phyloP scores from a whole-genome alignment of 2,329 filamentous ascomycete species.

The Bipolaris cookei region DNA sequence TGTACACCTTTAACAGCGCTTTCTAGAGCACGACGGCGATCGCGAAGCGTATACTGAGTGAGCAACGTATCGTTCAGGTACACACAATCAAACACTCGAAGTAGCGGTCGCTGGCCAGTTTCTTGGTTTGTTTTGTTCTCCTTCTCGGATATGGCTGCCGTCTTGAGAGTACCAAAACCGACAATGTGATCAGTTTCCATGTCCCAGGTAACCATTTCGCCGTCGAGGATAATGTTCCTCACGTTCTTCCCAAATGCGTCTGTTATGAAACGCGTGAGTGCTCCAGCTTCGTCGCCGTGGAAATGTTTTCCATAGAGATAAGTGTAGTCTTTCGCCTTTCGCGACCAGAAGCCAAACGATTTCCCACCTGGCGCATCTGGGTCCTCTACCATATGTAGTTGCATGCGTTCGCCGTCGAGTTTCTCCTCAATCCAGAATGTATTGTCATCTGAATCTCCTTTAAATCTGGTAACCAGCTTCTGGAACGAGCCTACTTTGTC shows the following conservation, averaged over 20 bases:
- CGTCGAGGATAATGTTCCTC: conserved; percentile 87
- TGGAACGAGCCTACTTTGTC: conserved; percentile 72
- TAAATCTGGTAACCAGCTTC: conserved; percentile 74
- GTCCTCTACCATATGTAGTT: conserved; percentile 87
- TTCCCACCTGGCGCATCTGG: conserved; percentile 69
- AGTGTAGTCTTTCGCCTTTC: conserved; percentile 95
- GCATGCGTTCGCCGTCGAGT: conserved; percentile 94
- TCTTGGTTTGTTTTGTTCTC: conserved; percentile 66
- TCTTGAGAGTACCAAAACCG: conserved; percentile 91
- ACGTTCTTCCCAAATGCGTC: conserved; percentile 79
- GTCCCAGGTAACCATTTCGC: conserved; percentile 99
- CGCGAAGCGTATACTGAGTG: conserved; percentile 80
- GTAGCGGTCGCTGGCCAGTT: conserved; percentile 75
- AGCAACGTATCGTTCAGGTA: conserved; percentile 82
- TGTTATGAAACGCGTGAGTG: conserved; percentile 79
- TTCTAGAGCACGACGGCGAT: conserved; percentile 77
- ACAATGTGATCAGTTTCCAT: conserved; percentile 82
- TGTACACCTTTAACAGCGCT: conserved; percentile 72
- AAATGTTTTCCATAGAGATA: conserved; percentile 86
- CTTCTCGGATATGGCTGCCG: conserved; percentile 81
- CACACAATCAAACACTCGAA: conserved; percentile 88
- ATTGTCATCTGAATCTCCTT: conserved; percentile 70
- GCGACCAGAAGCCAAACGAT: conserved; percentile 87
- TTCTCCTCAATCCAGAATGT: conserved; percentile 99
- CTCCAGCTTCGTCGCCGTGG: conserved; percentile 70